Percentiles rank a stretch among this genome's conserved stretches.
phyloP scores from a whole-genome alignment of 768 basidiomycete species.

The Piloderma croceum region DNA sequence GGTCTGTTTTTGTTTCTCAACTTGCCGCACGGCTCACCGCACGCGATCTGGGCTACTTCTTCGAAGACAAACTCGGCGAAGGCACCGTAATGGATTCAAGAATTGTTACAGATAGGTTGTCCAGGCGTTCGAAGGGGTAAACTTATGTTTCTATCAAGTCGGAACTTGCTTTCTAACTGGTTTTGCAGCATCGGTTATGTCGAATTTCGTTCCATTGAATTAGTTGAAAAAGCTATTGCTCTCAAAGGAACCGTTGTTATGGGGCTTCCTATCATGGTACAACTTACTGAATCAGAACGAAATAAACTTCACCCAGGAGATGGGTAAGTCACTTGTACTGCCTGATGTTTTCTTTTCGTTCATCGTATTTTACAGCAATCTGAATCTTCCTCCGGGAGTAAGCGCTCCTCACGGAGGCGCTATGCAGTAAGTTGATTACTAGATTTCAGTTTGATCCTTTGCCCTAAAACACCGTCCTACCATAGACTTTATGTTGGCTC shows the following conservation, averaged over 20 bases:
- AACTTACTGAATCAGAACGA: constrained; percentile 94
- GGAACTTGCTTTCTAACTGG: constrained; percentile 1
- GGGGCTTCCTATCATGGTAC: constrained; percentile 96
- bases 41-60: constrained; percentile 96
- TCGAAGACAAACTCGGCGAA: constrained; percentile 94
- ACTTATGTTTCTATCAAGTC: constrained; percentile 15
- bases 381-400: constrained; percentile 82
- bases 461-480: constrained; percentile 7
- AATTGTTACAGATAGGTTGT: constrained; percentile 92
- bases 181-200: constrained; percentile 88
- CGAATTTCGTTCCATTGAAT: constrained; percentile 86
- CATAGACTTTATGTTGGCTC: constrained; percentile 92
- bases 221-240: constrained; percentile 85
- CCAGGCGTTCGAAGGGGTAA: constrained; percentile 96
- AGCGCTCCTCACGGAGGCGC: constrained; percentile 67
- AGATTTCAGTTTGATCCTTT: constrained; percentile 18
- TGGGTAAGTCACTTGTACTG: constrained; percentile 45
- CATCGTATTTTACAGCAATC: constrained; percentile 42
- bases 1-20: constrained; percentile 98
- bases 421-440: constrained; percentile 64
- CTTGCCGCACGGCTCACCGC: constrained; percentile 95
- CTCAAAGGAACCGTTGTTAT: constrained; percentile 95
- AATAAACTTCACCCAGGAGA: constrained; percentile 86
- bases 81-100: constrained; percentile 91
- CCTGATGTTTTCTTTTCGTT: constrained; percentile 10